Evolutionary conservation across 768 basidiomycete genomes (phyloP).

Genomic region (Boletus vinaceobasis): DNA sequence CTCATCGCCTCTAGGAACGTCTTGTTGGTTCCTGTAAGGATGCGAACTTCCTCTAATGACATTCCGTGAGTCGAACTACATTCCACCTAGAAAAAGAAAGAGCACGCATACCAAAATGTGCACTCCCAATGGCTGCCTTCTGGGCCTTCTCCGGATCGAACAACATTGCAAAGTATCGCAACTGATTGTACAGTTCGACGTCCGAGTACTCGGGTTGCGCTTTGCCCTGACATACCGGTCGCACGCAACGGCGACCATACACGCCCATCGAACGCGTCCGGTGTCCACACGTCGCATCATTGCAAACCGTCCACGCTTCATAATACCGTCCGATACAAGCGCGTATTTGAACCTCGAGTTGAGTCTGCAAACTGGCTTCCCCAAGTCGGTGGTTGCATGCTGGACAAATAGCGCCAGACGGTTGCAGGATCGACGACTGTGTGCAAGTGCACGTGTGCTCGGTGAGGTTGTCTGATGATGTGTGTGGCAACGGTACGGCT

Average conservation of each 20-base stretch:
- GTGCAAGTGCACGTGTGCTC: neutral
- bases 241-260: conserved; percentile 80
- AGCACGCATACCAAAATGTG: conserved; percentile 36
- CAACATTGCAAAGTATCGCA: conserved; percentile 76
- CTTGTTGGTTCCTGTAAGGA: conserved; percentile 48
- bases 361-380: conserved; percentile 65
- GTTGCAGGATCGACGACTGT: conserved; percentile 64
- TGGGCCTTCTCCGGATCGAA: conserved; percentile 71
- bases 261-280: conserved; percentile 94
- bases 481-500: conserved; percentile 9
- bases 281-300: conserved; percentile 78
- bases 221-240: conserved; percentile 21
- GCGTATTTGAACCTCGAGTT: conserved; percentile 86
- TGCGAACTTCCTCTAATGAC: conserved; percentile 52
- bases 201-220: conserved; percentile 68
- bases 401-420: conserved; percentile 68
- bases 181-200: conserved; percentile 80
- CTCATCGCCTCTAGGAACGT: conserved; percentile 51
- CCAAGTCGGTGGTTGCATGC: conserved; percentile 55
- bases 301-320: conserved; percentile 83
- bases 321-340: conserved; percentile 78
- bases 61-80: neutral
- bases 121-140: conserved; percentile 47
- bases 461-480: neutral
- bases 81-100: neutral